phyloP scores from a whole-genome alignment of 2,329 filamentous ascomycete species.

The Talaromyces sp. region DNA sequence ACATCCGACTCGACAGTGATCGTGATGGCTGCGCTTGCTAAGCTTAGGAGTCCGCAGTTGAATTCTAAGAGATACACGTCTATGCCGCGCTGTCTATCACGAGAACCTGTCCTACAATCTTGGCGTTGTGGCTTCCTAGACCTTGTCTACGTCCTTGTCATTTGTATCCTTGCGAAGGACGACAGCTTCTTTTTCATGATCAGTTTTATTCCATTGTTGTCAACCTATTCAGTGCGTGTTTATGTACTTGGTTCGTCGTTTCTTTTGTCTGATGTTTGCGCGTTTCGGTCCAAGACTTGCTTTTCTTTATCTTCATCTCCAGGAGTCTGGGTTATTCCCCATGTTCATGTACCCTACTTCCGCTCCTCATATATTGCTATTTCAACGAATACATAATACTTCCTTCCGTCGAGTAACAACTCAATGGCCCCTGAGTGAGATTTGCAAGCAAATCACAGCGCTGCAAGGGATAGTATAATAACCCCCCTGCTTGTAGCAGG shows the following conservation, averaged over 20 bases:
- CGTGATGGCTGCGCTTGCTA: conserved; percentile 91
- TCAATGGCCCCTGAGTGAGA: background rate
- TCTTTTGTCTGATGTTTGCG: conserved; percentile 14
- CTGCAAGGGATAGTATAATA: background rate
- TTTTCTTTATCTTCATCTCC: conserved; percentile 14
- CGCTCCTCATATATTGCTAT: conserved; percentile 8
- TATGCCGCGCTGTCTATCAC: background rate
- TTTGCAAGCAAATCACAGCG: too few species aligned
- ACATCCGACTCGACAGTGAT: conserved; percentile 93
- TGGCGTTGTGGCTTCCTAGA: background rate
- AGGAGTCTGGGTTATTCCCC: conserved; percentile 25
- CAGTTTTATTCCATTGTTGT: background rate
- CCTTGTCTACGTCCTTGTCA: background rate
- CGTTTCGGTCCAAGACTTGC: conserved; percentile 12
- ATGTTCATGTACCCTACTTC: conserved; percentile 13
- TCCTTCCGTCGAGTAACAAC: background rate
- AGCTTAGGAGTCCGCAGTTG: background rate
- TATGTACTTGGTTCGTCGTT: background rate
- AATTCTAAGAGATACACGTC: background rate
- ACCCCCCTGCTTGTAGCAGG: background rate
- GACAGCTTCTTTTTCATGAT: background rate
- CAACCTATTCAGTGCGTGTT: background rate
- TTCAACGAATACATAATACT: conserved; percentile 9
- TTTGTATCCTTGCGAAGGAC: background rate
- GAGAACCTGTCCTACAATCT: background rate